These are phyloP conservation scores for Pseudoturritis turrita DNA, from an alignment of 345 rosid species.

Conservation along the genomic window DNA sequence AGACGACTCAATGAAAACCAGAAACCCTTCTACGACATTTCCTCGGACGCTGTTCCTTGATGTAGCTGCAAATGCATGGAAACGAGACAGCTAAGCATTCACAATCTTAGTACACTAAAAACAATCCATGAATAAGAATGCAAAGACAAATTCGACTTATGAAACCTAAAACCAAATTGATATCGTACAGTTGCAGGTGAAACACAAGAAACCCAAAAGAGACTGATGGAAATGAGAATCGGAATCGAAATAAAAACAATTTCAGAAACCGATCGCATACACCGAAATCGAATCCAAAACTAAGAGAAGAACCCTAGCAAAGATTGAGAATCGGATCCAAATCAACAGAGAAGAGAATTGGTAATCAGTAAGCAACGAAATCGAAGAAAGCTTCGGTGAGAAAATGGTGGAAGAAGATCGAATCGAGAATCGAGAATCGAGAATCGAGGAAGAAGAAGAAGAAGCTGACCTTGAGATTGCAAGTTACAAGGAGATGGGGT, in stretches of 20 bases:
- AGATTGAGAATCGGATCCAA: conserved; percentile 6
- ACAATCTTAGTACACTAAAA: neutral
- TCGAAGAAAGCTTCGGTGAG: neutral
- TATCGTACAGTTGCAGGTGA: neutral
- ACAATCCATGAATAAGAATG: neutral
- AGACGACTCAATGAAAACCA: neutral
- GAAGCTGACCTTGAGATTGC: conserved; percentile 23
- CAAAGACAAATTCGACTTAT: neutral
- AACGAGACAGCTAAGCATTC: neutral
- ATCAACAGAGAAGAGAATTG: neutral
- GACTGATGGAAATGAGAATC: neutral
- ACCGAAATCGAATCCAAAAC: neutral
- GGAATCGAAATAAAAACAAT: neutral
- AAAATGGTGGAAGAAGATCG: neutral
- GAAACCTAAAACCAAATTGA: neutral
- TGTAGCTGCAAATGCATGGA: conserved; percentile 8
- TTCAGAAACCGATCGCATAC: neutral
- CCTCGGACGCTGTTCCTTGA: neutral
- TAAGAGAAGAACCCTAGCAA: conserved; percentile 7
- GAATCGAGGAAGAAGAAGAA: neutral
- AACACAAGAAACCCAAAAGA: neutral
- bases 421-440: neutral
- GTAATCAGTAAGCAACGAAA: neutral
- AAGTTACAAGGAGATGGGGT: conserved; percentile 7
- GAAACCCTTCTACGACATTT: neutral